Base-by-base conservation (phyloP, 495 filamentous ascomycete species). In the Cudoniella acicularis region DNA sequence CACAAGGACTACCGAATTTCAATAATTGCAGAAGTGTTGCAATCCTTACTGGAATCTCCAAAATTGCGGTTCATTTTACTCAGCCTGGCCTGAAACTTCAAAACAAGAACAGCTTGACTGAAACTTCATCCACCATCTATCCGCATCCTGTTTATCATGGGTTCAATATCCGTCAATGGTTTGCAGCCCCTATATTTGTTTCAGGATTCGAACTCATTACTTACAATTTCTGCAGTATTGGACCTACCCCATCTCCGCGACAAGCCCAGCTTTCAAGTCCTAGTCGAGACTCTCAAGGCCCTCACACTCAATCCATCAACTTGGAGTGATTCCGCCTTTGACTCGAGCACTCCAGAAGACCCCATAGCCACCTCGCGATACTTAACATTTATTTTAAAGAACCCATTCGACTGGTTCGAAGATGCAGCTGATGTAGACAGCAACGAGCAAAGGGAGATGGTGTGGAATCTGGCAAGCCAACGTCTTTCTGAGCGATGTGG, bases 401-500 rank as follows among this genome's bases (percentile, higher is more conserved):
- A 83, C 63, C 72, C 78, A 8, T 74, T 98, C 2, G 61, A 73
- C 22, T 98, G 94, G 93, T 76, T 98, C 10, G 69, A 82, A 2
- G 79, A 82, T 24, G 88, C 92, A 30, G 17, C 16, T n/a, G 21
- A 20, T 3, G 11, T 25, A 18, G 47, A 30, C 25, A 49, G 27
- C 18, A 16, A 30, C 9, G 83, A 83, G 23, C 74, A 84, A 57
- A 81, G 80, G 53, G 93, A 96, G 66, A 72, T 76, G 10, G 74
- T 98, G 13, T 94, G 90, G 89, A 86, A 90, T 59, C 72, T 85
- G 46, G 91, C 93, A 3, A 87, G 88, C 59, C 80, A 79, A 54
- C 79, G 94, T 30, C 75, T 98, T 30, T 82, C 87, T 22, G 92
- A 96, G 68, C 80, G 93, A 10, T 94, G 91, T 60, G 94, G 94